Evolutionary conservation across 2,329 filamentous ascomycete species (phyloP), one percentile per base, ranked within the genome.

Genomic region (Hypoxylon sp.): DNA sequence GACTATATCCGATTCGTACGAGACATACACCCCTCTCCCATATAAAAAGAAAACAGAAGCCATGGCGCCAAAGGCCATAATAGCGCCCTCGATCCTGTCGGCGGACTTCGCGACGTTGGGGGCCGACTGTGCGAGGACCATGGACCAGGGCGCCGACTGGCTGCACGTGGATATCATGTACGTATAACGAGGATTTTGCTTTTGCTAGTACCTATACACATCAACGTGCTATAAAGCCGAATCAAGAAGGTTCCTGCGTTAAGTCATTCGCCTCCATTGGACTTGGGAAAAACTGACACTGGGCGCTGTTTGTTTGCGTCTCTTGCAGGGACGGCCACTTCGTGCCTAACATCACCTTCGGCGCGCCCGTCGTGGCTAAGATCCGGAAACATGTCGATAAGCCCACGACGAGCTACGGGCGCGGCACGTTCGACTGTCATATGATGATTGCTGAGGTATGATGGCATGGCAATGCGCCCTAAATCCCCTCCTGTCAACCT

Each of bases 381-480:
- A 96, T 99, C 76, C 90, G 96, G 70, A 86, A 88, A 50, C 92
- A 97, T 77, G 95, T 99, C 76, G 91, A 93, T 64, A 86, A 87
- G 74, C 95, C 94, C 2, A 85, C 85, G 44, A 84, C 87, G 57
- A 87, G 87, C 35, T 85, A 91, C 73, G 94, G 92, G 59, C 92
- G 91, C 75, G 96, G 96, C 69, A 98, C 95, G 13, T 99, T 99
- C 80, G 96, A 99, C 82, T 99, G 96, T 87, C 96, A 99, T 83
- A 98, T 99, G 96, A 99, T 99, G 96, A 97, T 99, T 79, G 90
- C 94, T 77, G 95, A 99, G 91, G 93, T 95, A 86, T 74, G 82
- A 68, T 54, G n/a, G 25, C 25, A 25, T 27, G 25, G 25, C 25
- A 27, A 49, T 55, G 33, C 20, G 51, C 17, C 13, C 30, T 50